Evolutionary conservation across 768 basidiomycete genomes (phyloP), one percentile per base, ranked within the genome.

Genomic region (Neoboletus magnificus): DNA sequence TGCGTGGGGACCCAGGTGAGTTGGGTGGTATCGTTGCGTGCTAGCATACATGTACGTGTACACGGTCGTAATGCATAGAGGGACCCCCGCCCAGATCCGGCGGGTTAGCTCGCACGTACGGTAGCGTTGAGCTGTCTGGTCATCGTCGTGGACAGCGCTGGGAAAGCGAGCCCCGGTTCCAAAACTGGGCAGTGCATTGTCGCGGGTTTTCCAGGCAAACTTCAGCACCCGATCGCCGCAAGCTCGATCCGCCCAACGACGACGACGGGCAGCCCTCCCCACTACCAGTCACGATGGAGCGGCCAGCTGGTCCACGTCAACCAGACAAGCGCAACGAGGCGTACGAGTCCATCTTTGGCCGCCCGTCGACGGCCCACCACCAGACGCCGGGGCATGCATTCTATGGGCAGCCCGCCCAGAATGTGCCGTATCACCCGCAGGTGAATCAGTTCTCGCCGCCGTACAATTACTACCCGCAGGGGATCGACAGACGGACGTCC

Each of bases 281-380:
- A 37, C 41, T n/a, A 27, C 48, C 46, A 56, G 36, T n/a, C 30
- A 56, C 57, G 54, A 81, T 81, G 79, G 79, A 82, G 62, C 74
- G 77, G 61, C 80, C 79, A 56, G 68, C 82, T 63, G 88, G 87
- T 48, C 86, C 87, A 73, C 71, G 79, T 50, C 72, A 74, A 25
- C 77, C 78, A 43, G 87, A 90, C 74, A 90, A 91, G 68, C 86
- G 91, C 50, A 76, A 82, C 71, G 82, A 84, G 52, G 91, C 91
- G 44, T 93, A 91, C 76, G 88, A 92, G 71, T 83, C 86, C 66
- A 92, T 93, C 74, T 93, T 93, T 72, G 90, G 90, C 25, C 81
- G 91, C 25, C 87, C 89, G 49, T 82, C 82, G 48, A 73, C 77
- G 44, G 60, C 75, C 32, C 83, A 84, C 69, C 85, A 84, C 62